Conservation (phyloP, 164 flowering plant species). For the Vitis cinerea region DNA sequence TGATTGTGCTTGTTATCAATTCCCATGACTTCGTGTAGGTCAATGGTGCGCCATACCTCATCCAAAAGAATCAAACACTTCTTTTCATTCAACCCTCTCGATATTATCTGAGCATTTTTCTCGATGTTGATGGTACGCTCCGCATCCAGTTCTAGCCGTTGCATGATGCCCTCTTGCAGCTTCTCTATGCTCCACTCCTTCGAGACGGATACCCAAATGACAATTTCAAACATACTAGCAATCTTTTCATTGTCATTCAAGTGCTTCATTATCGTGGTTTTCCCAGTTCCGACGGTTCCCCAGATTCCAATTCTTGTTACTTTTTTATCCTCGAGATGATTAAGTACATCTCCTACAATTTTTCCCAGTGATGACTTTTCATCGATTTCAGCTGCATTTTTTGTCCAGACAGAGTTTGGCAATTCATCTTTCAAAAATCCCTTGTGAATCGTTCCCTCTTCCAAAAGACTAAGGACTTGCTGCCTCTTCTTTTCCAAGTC, state of each 20-base stretch:
- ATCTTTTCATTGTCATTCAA: conserved; percentile 12
- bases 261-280: conserved; percentile 23
- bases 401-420: neutral
- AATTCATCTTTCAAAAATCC: neutral
- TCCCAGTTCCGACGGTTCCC: conserved; percentile 29
- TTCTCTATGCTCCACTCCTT: conserved; percentile 5
- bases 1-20: neutral
- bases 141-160: conserved; percentile 8
- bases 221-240: conserved; percentile 21
- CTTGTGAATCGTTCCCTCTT: too few species aligned
- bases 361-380: neutral
- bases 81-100: conserved; percentile 1
- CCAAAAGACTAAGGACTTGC: too few species aligned
- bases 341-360: conserved; percentile 6
- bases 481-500: too few species aligned
- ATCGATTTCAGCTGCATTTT: neutral
- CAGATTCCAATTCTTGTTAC: conserved; percentile 19
- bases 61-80: conserved; percentile 32
- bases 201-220: conserved; percentile 23
- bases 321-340: neutral
- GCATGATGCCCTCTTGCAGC: conserved; percentile 10
- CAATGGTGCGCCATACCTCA: conserved; percentile 13
- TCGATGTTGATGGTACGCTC: neutral
- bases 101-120: conserved; percentile 4
- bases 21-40: conserved; percentile 16